These are phyloP conservation scores for Mycena amicta DNA, from an alignment of 768 basidiomycete species.

Conservation along the genomic window DNA sequence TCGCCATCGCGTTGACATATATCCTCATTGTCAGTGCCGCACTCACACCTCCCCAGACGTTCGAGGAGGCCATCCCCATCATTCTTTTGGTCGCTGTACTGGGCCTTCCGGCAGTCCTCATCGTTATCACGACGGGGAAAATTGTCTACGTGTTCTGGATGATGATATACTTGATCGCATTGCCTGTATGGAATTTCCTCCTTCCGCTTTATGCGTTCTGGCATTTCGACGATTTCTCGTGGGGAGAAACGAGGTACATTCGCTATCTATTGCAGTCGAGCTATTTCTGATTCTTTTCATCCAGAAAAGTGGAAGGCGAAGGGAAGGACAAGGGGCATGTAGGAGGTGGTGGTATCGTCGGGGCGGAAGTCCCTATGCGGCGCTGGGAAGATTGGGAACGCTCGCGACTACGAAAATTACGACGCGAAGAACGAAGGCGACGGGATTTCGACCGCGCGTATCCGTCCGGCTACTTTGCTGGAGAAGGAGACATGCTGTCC, in stretches of 20 bases:
- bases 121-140: conserved; percentile 92
- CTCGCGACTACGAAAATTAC: conserved; percentile 87
- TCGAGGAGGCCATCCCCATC: conserved; percentile 93
- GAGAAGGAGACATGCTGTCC: conserved; percentile 66
- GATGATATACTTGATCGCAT: conserved; percentile 87
- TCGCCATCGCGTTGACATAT: conserved; percentile 91
- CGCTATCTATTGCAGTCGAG: no score
- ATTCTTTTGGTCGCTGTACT: conserved; percentile 88
- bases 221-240: conserved; percentile 99
- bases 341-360: conserved; percentile 53
- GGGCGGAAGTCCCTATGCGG: conserved; percentile 81
- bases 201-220: conserved; percentile 96
- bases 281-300: no score
- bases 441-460: conserved; percentile 80
- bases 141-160: conserved; percentile 98
- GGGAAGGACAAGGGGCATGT: conserved; percentile 78
- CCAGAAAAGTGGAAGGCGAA: conserved; percentile 94
- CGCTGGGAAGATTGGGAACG: conserved; percentile 99
- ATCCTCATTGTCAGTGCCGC: conserved; percentile 82
- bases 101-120: conserved; percentile 90
- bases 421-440: conserved; percentile 81
- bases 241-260: conserved; percentile 94
- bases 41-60: conserved; percentile 77
- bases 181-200: conserved; percentile 96
- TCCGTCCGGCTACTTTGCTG: conserved; percentile 64